Evolutionary conservation across 2,329 filamentous ascomycete genomes (phyloP), one percentile per base, ranked within the genome.

Genomic region (Incumbomyces lentus): DNA sequence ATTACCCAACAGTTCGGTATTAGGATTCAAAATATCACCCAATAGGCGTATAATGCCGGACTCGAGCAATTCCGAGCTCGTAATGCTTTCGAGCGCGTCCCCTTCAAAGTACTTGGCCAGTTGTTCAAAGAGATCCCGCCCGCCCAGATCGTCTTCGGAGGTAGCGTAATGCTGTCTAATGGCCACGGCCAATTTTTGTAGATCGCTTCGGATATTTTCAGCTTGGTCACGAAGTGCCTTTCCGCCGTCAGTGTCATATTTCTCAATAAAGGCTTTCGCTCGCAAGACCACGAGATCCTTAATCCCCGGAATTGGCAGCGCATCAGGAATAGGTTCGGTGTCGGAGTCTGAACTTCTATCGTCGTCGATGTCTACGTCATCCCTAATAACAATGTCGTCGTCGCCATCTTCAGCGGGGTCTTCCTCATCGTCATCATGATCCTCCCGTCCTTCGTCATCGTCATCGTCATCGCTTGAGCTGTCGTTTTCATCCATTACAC

Each of bases 61-160:
- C 26, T 86, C 87, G 44, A 96, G 77, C 29, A 98, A 71, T 62
- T 98, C 92, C 40, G 90, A 89, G 64, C 92, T 98, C 1, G 92
- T 98, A 44, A 95, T 89, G 61, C 87, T 94, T 60, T 95, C 85
- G 45, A 95, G 66, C 1, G 92, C 83, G 64, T 95, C 86, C 0
- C 83, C 81, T 58, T 93, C 84, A 57, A 98, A 98, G 60, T 92
- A 89, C 2, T 77, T 75, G 1, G 88, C 86, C 48, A 98, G 69
- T 42, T 75, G 78, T 29, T 73, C 70, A 65, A 96, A 96, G 0
- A 95, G 70, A 2, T 73, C 68, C 29, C 73, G 69, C 10, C 84
- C 86, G 34, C 40, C 42, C 7, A 42, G 14, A 1, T 57, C 57
- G 12, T 59, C 54, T 6, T 61, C 59, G 29, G 62, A 49, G 6